Evolutionary conservation across 129 eudicot species (phyloP).

Genomic region (Logfia minima): DNA sequence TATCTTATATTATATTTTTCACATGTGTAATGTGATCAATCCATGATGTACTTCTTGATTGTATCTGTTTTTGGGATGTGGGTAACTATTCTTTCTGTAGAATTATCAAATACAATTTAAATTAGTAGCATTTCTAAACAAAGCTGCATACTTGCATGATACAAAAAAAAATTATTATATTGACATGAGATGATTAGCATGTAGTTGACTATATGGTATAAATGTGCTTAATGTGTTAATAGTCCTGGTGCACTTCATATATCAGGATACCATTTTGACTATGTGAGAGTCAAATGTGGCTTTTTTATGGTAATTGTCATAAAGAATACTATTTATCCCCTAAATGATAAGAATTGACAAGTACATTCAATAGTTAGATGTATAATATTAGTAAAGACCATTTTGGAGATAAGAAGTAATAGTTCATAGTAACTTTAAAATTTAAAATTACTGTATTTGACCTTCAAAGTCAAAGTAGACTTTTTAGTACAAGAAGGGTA

Average conservation of each 20-base stretch:
- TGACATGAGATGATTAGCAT: neutral
- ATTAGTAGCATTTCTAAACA: neutral
- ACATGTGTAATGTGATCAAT: neutral
- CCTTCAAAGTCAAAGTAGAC: slow-evolving; percentile 19
- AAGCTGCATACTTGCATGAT: neutral
- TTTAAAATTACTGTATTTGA: slow-evolving; percentile 13
- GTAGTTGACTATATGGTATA: neutral
- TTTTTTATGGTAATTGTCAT: neutral
- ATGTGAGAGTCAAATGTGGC: slow-evolving; percentile 1
- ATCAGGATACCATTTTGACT: slow-evolving; percentile 19
- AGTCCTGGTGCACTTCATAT: neutral
- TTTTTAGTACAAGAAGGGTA: neutral
- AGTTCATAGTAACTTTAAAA: neutral
- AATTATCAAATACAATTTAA: neutral
- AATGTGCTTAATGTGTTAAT: neutral
- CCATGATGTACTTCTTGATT: neutral
- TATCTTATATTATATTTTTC: neutral
- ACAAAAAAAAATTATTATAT: no score
- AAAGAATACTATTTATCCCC: neutral
- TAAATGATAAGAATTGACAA: neutral
- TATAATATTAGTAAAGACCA: neutral
- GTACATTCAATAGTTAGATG: neutral
- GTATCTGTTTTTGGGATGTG: neutral
- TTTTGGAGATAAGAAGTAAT: neutral
- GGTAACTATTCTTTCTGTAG: neutral